Evolutionary conservation across 2,329 filamentous ascomycete species (phyloP).

Genomic region (Xylariomycetidae sp.): DNA sequence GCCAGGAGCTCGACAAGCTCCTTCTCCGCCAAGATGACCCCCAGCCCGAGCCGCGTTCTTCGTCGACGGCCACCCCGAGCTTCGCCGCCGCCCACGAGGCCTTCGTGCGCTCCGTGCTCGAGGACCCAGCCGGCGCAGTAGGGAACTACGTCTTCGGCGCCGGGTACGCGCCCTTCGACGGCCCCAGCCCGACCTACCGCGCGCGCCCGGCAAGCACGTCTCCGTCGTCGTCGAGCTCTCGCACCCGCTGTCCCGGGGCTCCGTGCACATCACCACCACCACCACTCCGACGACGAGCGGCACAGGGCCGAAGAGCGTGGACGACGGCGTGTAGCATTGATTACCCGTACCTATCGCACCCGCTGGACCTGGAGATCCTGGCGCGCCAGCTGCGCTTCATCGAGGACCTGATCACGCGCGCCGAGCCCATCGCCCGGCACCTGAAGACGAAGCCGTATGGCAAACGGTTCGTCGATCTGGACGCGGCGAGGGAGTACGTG

Average conservation of each 20-base stretch:
- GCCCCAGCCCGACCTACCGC: not conserved
- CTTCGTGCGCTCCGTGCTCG: constrained; percentile 1
- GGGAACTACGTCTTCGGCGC: constrained; percentile 5
- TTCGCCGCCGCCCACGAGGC: constrained; percentile 4
- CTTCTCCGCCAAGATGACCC: not conserved
- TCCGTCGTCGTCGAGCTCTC: constrained; percentile 7
- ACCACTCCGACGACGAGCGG: constrained; percentile 1
- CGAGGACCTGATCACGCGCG: constrained; percentile 3
- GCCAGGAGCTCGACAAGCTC: constrained; percentile 1
- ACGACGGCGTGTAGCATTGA: constrained; percentile 6
- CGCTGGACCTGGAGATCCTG: constrained; percentile 9
- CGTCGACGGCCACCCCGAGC: constrained; percentile 2
- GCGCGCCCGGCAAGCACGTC: constrained; percentile 6
- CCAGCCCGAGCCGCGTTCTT: not conserved
- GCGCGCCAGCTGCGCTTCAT: constrained; percentile 6
- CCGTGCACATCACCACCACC: constrained; percentile 11
- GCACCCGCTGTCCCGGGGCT: constrained; percentile 15
- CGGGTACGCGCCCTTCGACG: constrained; percentile 3
- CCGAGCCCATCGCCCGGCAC: constrained; percentile 1
- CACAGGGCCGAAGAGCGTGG: constrained; percentile 1
- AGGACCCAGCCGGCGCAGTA: constrained; percentile 1
- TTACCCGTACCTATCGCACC: constrained; percentile 8
- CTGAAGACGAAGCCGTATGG: constrained; percentile 3
- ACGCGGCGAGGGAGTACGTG: constrained; percentile 5
- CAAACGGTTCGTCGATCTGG: constrained; percentile 3